Base-by-base conservation (phyloP, 345 rosid species). In the Salix caprea region DNA sequence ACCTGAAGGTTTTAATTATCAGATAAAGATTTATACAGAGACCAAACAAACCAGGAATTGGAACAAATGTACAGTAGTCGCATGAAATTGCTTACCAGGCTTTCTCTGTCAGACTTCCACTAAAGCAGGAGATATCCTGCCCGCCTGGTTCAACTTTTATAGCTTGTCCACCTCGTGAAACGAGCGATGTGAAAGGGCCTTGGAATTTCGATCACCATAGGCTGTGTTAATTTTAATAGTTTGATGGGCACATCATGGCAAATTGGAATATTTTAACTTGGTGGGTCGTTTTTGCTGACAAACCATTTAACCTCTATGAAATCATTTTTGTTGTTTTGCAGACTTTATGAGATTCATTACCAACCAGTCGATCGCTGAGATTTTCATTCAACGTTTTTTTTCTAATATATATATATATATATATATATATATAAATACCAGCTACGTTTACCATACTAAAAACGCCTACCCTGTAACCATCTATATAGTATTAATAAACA, bases 271-370 rank as follows among this genome's bases (percentile, higher is more conserved):
- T 58, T 58, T 54, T 58, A 23, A 23, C 64, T 23, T 23, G n/a
- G 64, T 23, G 64, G 64, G 84, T 80, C 71, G 73, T 58, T 74
- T 79, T 81, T 75, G 79, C 82, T 79, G 82, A 81, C 84, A 76
- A 81, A n/a, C 60, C 65, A 34, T 66, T 21, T 44, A 52, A 28
- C 37, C 42, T 39, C 28, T 19, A 64, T 46, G 69, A 71, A 60
- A 58, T 44, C 56, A 6, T 21, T 30, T 77, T 76, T 77, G 81
- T 85, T 70, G 78, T 82, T 78, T 79, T 73, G 83, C 46, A 30
- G 86, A 86, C 88, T 83, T 88, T 85, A 5, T 28, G 9, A 21
- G 23, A 62, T 46, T 71, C 79, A 78, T 77, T 28, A 76, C 82
- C 85, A 72, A 79, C 83, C 48, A 67, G 72, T 40, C 14, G 37